phyloP scores from a whole-genome alignment of 495 filamentous ascomycete species.

The Neurospora sublineolata region DNA sequence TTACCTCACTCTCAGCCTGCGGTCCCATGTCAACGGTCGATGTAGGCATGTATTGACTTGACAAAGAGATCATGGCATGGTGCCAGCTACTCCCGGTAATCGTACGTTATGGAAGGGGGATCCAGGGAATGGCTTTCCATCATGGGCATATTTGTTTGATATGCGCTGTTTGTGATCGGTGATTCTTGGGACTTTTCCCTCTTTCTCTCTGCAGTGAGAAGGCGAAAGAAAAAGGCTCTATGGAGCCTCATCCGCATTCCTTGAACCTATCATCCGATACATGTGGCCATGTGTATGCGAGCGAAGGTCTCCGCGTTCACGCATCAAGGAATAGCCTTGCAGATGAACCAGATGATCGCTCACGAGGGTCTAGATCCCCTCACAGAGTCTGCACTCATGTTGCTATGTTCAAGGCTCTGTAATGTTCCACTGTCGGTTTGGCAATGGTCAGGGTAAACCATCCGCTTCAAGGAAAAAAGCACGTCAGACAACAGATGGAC shows the following conservation, averaged over 20 bases:
- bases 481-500: background rate
- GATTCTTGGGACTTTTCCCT: background rate
- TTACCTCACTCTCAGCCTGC: background rate
- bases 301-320: background rate
- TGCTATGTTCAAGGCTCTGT: background rate
- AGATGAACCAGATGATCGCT: background rate
- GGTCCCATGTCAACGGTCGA: background rate
- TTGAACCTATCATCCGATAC: background rate
- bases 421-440: background rate
- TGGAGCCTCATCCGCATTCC: background rate
- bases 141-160: background rate
- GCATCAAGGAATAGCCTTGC: background rate
- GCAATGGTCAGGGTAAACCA: background rate
- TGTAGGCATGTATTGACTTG: background rate
- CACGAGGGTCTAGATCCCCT: background rate
- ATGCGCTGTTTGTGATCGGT: background rate
- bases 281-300: background rate
- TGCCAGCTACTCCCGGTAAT: background rate
- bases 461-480: background rate
- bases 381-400: background rate
- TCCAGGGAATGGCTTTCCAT: background rate
- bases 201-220: background rate
- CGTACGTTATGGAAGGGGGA: background rate
- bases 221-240: background rate
- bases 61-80: background rate